phyloP scores from a whole-genome alignment of 495 filamentous ascomycete species.

The Platismatia glauca region DNA sequence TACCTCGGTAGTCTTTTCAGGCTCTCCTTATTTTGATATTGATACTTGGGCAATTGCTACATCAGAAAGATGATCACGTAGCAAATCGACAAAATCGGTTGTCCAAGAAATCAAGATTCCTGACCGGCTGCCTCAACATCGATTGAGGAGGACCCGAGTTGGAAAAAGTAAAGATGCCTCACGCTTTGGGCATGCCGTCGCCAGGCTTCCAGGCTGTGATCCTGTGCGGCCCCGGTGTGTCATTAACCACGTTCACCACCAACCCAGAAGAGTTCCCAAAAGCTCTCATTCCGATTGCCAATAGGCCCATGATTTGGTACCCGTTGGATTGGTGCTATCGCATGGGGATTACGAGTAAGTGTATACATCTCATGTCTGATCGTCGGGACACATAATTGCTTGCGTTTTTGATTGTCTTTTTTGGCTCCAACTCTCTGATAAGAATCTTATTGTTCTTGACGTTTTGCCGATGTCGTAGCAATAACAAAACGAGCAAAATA shows the following conservation, averaged over 20 bases:
- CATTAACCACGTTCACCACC: conserved; percentile 84
- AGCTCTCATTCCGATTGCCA: conserved; percentile 83
- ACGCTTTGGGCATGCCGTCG: conserved; percentile 57
- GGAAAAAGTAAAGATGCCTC: conserved; percentile 45
- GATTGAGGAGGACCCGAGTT: neutral
- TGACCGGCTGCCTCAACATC: neutral
- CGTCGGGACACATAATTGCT: neutral
- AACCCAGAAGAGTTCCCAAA: conserved; percentile 86
- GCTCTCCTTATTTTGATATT: too few relatives aligned
- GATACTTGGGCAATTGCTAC: too few relatives aligned
- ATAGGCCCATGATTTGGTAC: conserved; percentile 94
- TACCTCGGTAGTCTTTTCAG: neutral
- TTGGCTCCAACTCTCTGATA: neutral
- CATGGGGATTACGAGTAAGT: conserved; percentile 68
- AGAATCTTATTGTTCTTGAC: neutral
- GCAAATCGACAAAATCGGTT: neutral
- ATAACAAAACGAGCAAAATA: neutral
- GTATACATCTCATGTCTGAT: neutral
- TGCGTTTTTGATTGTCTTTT: neutral
- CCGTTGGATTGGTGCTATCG: conserved; percentile 83
- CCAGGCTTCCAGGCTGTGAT: conserved; percentile 90
- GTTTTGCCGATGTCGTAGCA: neutral
- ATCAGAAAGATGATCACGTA: neutral
- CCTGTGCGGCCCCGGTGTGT: conserved; percentile 82
- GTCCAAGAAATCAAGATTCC: neutral